A percentile compares a stretch with the other conserved stretches of the same genome.
Conservation (phyloP, 2,329 filamentous ascomycete species). For the Claviceps fusiformis region DNA sequence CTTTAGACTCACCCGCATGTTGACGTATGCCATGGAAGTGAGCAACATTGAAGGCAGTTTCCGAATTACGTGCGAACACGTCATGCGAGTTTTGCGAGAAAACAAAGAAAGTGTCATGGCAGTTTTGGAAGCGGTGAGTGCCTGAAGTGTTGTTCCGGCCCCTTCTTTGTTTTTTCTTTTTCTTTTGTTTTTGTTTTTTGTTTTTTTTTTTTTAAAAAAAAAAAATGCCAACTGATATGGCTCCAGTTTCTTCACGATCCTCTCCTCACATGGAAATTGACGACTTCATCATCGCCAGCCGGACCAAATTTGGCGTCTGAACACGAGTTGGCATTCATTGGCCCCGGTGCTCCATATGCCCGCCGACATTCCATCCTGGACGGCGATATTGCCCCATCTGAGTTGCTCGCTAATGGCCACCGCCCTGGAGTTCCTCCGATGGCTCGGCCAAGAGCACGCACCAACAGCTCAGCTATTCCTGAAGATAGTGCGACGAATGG, state of each 20-base stretch:
- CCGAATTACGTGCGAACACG: slow-evolving; percentile 93
- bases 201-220: neutral
- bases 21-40: slow-evolving; percentile 99
- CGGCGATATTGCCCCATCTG: slow-evolving; percentile 43
- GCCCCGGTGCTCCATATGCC: slow-evolving; percentile 33
- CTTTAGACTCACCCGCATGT: slow-evolving; percentile 95
- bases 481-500: slow-evolving; percentile 24
- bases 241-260: slow-evolving; percentile 93
- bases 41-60: slow-evolving; percentile 99
- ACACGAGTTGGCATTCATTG: slow-evolving; percentile 39
- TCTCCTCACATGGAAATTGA: slow-evolving; percentile 92
- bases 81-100: slow-evolving; percentile 89
- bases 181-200: neutral
- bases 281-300: slow-evolving; percentile 45
- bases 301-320: slow-evolving; percentile 56
- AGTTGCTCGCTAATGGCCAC: slow-evolving; percentile 35
- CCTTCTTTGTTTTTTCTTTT: neutral
- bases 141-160: neutral
- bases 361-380: slow-evolving; percentile 60
- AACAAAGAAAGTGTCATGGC: slow-evolving; percentile 99
- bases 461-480: slow-evolving; percentile 39
- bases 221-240: neutral
- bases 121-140: slow-evolving; percentile 85
- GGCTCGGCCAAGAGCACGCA: slow-evolving; percentile 40
- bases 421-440: slow-evolving; percentile 31